Conservation (phyloP, 2,329 filamentous ascomycete species). For the Zymoseptoria ardabiliae region DNA sequence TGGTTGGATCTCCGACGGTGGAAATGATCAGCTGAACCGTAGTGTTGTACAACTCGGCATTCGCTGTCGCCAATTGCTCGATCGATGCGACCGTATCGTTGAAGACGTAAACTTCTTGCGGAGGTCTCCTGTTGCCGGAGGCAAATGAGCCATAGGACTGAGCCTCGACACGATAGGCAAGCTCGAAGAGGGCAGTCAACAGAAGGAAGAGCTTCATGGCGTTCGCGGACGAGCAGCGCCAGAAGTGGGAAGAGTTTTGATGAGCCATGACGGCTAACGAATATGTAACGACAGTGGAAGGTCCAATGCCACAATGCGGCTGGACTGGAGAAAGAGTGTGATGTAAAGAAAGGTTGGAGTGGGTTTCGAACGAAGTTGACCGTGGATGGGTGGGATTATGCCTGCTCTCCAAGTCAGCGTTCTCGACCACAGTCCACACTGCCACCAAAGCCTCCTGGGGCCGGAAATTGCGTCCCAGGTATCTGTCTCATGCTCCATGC, state of each 20-base stretch:
- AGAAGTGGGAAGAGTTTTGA: not conserved
- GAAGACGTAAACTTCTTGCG: not conserved
- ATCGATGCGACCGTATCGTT: not conserved
- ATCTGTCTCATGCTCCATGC: not conserved
- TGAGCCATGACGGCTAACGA: not conserved
- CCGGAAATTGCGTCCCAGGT: not conserved
- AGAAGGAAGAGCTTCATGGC: not conserved
- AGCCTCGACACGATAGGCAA: not conserved
- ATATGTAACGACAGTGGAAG: not conserved
- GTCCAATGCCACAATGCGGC: not conserved
- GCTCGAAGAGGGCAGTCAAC: not conserved
- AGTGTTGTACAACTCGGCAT: not conserved
- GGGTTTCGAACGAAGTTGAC: not conserved
- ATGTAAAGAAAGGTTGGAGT: not conserved
- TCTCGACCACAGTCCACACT: not conserved
- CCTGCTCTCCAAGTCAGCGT: not conserved
- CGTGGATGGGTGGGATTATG: not conserved
- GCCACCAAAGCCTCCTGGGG: not conserved
- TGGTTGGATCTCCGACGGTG: not conserved
- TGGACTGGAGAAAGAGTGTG: not conserved
- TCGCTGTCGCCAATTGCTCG: not conserved
- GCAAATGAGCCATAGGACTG: not conserved
- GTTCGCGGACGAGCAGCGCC: not conserved
- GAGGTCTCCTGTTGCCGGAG: not conserved
- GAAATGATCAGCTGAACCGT: not conserved